phyloP scores from a whole-genome alignment of 345 rosid genomes.

The Lepidium didymum region DNA sequence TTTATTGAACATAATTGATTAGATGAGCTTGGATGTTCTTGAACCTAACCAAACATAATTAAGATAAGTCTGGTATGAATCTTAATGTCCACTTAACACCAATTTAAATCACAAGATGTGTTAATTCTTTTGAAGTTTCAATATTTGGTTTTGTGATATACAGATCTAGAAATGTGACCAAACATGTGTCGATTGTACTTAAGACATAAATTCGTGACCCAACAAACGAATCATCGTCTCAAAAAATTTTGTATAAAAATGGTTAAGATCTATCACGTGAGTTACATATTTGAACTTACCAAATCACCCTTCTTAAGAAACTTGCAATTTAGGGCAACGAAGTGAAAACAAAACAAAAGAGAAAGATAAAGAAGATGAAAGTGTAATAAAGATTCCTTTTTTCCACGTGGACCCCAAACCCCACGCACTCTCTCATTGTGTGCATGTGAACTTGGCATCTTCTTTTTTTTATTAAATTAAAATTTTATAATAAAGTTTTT shows the following conservation, averaged over 20 bases:
- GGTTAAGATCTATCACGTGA: conserved; percentile 26
- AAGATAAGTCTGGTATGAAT: neutral
- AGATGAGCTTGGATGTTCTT: neutral
- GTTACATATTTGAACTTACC: neutral
- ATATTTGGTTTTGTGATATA: neutral
- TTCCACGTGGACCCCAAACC: conserved; percentile 31
- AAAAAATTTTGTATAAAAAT: neutral
- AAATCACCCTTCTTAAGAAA: neutral
- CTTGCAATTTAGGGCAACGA: conserved; percentile 28
- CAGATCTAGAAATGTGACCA: conserved; percentile 20
- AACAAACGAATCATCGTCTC: conserved; percentile 5
- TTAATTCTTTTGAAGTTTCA: neutral
- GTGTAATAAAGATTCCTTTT: conserved; percentile 22
- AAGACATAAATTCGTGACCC: neutral
- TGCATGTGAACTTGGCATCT: conserved; percentile 37
- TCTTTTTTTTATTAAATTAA: neutral
- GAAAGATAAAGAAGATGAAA: neutral
- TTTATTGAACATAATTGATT: neutral
- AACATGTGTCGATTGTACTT: conserved; percentile 28
- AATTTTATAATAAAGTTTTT: neutral
- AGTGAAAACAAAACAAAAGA: too few relatives aligned
- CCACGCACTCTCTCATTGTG: conserved; percentile 30
- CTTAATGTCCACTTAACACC: neutral
- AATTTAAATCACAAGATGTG: neutral
- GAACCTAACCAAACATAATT: neutral